Evolutionary conservation across 2,329 filamentous ascomycete genomes (phyloP), one percentile per base, ranked within the genome.

Genomic region (Neonectria coccinea): DNA sequence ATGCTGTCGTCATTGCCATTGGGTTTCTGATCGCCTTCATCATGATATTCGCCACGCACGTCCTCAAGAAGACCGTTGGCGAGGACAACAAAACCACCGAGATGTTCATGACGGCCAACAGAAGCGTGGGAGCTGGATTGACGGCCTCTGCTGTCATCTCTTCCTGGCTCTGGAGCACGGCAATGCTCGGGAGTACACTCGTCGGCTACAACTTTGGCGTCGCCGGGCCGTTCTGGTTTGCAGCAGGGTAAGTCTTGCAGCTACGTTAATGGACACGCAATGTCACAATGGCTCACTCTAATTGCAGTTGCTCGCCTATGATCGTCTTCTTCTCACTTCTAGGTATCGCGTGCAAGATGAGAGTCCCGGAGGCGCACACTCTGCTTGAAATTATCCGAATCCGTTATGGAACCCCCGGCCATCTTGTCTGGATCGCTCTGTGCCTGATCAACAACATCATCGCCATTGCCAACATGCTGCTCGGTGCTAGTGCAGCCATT

Each of bases 221-320:
- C 2, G 82, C 84, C 1, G 85, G 85, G 0, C 85, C 85, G 0
- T 87, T 88, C 59, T 88, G 85, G 85, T 88, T 85, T 63, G 85
- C 84, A 3, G 85, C 84, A 50, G 86, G 85, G 75, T 77, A 61
- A 36, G 65, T 42, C n/a, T 42, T 3, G 20, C 0, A 2, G 4
- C 2, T 18, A 1, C 2, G 6, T 20, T 18, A 3, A 12, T 10
- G 1, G 1, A 20, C 2, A 12, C 7, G 4, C n/a, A 8, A 11
- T 2, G 4, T 6, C 11, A n/a, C 27, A 36, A 27, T 41, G 18
- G 9, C 48, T 51, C 4, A 51, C n/a, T 20, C 18, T 5, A 9
- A 51, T 22, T 18, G 29, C 18, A 51, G 77, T 2, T 85, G 83
- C 54, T 84, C 82, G 10, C 83, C 84, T 0, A 86, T 86, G 83